phyloP scores from a whole-genome alignment of 2,329 filamentous ascomycete genomes.

The Fusarium pseudonygamai region DNA sequence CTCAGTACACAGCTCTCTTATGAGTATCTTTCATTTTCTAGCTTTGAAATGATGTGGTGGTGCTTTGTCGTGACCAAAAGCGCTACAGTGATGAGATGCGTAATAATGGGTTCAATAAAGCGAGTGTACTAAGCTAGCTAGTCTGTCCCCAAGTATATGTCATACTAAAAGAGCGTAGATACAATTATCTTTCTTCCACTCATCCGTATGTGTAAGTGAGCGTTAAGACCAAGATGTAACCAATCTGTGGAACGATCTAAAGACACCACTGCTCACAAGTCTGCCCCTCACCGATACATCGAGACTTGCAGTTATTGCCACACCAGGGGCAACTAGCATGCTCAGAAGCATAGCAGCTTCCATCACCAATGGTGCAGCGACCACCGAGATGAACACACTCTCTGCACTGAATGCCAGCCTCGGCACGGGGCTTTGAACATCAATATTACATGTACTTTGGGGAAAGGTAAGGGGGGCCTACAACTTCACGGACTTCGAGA shows the following conservation, averaged over 20 bases:
- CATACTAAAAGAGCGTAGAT: rapidly evolving
- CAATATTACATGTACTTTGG: too few relatives aligned
- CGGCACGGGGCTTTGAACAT: neutral
- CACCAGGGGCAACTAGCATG: neutral
- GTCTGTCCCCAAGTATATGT: rapidly evolving
- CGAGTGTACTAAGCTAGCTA: neutral
- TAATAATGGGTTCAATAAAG: neutral
- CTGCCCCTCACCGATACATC: neutral
- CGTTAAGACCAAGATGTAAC: rapidly evolving
- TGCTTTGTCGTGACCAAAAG: too few relatives aligned
- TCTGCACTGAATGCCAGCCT: neutral
- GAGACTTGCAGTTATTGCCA: neutral
- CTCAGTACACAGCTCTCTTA: too few relatives aligned
- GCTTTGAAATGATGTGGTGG: too few relatives aligned
- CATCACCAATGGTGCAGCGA: neutral
- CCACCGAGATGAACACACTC: neutral
- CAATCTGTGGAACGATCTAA: neutral
- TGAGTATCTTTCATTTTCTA: too few relatives aligned
- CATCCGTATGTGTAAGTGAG: rapidly evolving
- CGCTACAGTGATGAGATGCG: rapidly evolving
- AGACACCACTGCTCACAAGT: neutral
- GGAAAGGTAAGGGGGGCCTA: neutral
- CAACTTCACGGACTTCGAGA: neutral
- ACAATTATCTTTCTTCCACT: rapidly evolving
- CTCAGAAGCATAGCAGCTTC: neutral